These are phyloP conservation scores for Cystobasidium sp. DNA, from an alignment of 1,284 basidiomycete genomes.

Conservation along the genomic window DNA sequence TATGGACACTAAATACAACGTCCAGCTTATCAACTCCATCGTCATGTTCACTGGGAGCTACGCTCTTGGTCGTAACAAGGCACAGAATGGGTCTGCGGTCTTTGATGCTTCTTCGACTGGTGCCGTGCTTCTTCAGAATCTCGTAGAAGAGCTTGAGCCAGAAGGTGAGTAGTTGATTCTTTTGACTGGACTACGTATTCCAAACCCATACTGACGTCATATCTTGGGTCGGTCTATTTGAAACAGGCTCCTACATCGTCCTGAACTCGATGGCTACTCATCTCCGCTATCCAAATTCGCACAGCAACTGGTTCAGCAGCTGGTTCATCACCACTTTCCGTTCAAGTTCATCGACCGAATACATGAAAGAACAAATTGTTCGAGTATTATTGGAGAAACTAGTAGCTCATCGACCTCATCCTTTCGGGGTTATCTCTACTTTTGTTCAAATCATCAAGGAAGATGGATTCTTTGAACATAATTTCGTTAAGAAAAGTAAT, in stretches of 20 bases:
- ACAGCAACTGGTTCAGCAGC: conserved; percentile 90
- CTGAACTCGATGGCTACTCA: conserved; percentile 89
- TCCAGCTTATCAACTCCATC: conserved; percentile 84
- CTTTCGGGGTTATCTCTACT: conserved; percentile 54
- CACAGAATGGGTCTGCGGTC: conserved; percentile 13
- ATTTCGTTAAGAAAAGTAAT: conserved; percentile 36
- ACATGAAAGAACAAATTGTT: conserved; percentile 83
- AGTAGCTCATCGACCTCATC: conserved; percentile 44
- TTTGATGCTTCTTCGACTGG: conserved; percentile 81
- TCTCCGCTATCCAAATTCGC: conserved; percentile 65
- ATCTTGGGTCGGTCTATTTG: neutral
- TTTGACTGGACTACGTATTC: neutral
- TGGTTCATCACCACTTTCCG: conserved; percentile 84
- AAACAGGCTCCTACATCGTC: conserved; percentile 84
- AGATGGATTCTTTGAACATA: conserved; percentile 37
- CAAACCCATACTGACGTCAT: neutral
- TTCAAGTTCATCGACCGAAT: conserved; percentile 69
- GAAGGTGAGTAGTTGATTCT: conserved; percentile 70
- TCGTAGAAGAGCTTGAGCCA: conserved; percentile 80
- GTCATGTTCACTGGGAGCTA: conserved; percentile 71
- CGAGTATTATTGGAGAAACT: conserved; percentile 62
- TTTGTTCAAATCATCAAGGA: conserved; percentile 54
- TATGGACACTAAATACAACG: conserved; percentile 74
- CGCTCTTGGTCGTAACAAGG: conserved; percentile 63
- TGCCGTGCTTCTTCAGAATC: conserved; percentile 76